Evolutionary conservation across 495 filamentous ascomycete species (phyloP), one percentile per base, ranked within the genome.

Genomic region (Xylaria longipes): DNA sequence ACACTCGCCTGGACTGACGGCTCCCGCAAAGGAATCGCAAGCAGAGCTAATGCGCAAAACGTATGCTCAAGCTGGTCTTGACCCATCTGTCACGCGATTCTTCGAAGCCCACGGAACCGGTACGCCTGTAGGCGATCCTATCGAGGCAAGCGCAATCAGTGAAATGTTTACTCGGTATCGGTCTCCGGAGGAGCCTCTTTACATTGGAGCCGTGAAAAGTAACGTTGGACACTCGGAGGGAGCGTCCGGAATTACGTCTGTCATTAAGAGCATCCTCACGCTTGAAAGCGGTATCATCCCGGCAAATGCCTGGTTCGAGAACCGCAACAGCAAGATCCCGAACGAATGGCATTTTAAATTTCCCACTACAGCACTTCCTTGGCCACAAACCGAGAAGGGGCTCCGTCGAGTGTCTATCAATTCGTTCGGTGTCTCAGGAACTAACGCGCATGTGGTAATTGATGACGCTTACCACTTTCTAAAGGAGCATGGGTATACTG

Each of bases 361-460:
- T 33, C 72, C 76, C 1, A 77, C 71, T 3, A 63, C 50, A 14
- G 22, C 70, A 50, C 69, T 70, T 4, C 12, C 58, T 8, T 77
- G 57, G 72, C 77, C 77, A 46, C 62, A 3, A 43, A 56, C 50
- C 25, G 25, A 56, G 50, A 71, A 68, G 54, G 76, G 71, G 8
- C 71, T 79, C 3, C 78, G 81, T 3, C 77, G 84, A 54, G 79
- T 80, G 8, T 83, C 78, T 5, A 76, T 87, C 54, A 89, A 87
- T 68, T 85, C 79, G 27, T 89, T 86, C 65, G 87, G 58, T 4
- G 87, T 81, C 68, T 88, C 87, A 1, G 89, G 89, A 1, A 81
- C 86, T 15, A 91, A 91, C 72, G 84, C 84, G 0, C 88, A 91
- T 67, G 82, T 80, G 2, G 83, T 91, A 31, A 56, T 91, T 1